These are phyloP conservation scores for Phyllosticta paracitricarpa DNA, from an alignment of 2,329 filamentous ascomycete species.

Conservation along the genomic window DNA sequence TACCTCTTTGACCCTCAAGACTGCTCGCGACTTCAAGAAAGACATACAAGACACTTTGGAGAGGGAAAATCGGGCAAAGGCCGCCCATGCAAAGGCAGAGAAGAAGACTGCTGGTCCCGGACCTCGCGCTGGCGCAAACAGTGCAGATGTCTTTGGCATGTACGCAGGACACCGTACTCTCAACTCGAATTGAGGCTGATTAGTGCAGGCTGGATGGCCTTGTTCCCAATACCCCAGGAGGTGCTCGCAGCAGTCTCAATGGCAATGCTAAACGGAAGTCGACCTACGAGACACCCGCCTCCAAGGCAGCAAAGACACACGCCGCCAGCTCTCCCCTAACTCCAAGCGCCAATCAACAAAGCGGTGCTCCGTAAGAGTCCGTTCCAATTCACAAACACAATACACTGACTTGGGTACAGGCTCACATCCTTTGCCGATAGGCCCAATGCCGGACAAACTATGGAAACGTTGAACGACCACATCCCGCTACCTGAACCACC, in stretches of 20 bases:
- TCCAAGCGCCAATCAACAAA: conserved; percentile 27
- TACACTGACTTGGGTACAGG: conserved; percentile 26
- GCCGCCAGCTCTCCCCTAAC: conserved; percentile 42
- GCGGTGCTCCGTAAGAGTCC: conserved; percentile 29
- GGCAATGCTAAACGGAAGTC: conserved; percentile 45
- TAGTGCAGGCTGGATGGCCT: conserved; percentile 36
- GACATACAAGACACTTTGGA: conserved; percentile 78
- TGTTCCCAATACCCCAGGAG: conserved; percentile 34
- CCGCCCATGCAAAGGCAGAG: conserved; percentile 47
- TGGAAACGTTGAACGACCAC: conserved; percentile 75
- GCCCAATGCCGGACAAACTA: conserved; percentile 65
- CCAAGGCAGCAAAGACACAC: conserved; percentile 35
- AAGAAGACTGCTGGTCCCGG: conserved; percentile 54
- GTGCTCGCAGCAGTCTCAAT: conserved; percentile 22
- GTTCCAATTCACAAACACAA: background rate
- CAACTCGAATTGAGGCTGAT: background rate
- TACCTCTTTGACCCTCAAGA: conserved; percentile 59
- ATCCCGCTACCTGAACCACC: conserved; percentile 58
- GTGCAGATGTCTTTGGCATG: conserved; percentile 68
- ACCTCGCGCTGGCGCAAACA: conserved; percentile 45
- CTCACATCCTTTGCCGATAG: conserved; percentile 64
- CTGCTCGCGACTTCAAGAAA: conserved; percentile 70
- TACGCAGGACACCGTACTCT: conserved; percentile 29
- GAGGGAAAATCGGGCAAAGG: conserved; percentile 58
- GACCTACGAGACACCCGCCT: conserved; percentile 40